Base-by-base conservation (phyloP, 2,329 filamentous ascomycete genomes). In the Tolypocladium cylindrosporum region DNA sequence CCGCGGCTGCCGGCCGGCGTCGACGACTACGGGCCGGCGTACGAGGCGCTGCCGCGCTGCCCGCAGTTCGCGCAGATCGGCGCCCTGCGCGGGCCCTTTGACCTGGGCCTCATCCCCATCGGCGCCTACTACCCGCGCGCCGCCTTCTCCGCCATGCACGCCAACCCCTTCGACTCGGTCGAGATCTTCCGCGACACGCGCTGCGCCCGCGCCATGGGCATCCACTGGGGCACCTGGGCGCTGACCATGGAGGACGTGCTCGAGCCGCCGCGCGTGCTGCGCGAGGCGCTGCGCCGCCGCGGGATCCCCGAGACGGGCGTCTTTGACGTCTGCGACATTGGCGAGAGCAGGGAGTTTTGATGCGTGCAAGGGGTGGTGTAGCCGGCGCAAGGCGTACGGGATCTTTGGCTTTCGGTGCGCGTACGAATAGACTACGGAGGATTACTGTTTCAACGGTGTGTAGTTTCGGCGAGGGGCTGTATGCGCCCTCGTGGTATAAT, bases 221-320 rank as follows among this genome's bases (percentile, higher is more conserved):
- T 97, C 65, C 93, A 97, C 69, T 97, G 92, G 91, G 92, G 91
- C 2, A 87, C 89, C 0, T 97, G 92, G 91, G 86, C 90, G 0
- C 73, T 96, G 64, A 96, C 92, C 0, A 79, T 84, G 60, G 93
- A 97, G 72, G 88, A 92, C 59, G 88, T 96, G 1, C 71, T 92
- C 58, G 91, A 96, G 74, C 93, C 93, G 52, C 91, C 91, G 1
- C 75, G 71, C 70, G 73, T 89, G 69, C 74, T 97, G 61, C 87
- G 79, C 71, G 78, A 89, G 68, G 91, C 91, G 2, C 72, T 96
- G 68, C 80, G 76, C 65, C 81, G 79, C 66, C 86, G 85, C 65
- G 84, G 83, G 0, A 69, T 95, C 1, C 76, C 81, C 0, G 88
- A 92, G 71, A 82, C 78, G 52, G 90, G 90, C 0, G 76, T 89